Evolutionary conservation across 2,329 filamentous ascomycete species (phyloP).

Genomic region (Sporothrix luriei): DNA sequence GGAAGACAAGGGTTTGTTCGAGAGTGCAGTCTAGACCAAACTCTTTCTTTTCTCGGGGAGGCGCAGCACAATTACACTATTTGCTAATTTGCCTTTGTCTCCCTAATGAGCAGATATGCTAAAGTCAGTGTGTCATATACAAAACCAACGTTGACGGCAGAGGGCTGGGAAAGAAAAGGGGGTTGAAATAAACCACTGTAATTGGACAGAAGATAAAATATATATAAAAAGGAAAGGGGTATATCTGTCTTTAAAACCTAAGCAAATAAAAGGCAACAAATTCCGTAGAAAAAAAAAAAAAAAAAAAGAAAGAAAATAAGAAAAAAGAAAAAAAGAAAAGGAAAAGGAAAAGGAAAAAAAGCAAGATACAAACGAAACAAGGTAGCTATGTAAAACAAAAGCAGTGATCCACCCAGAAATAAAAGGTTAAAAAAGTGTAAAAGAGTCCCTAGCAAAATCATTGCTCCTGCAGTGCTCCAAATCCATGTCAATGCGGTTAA

Average conservation of each 20-base stretch:
- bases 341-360: neutral
- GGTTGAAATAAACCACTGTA: neutral
- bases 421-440: neutral
- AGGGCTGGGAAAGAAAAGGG: neutral
- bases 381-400: neutral
- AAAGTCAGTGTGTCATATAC: neutral
- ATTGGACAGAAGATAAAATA: neutral
- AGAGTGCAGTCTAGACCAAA: constrained; percentile 31
- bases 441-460: neutral
- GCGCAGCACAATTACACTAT: neutral
- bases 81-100: neutral
- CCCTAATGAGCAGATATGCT: neutral
- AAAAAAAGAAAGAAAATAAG: neutral
- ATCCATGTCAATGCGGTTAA: neutral
- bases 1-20: neutral
- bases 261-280: neutral
- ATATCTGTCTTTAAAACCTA: constrained; percentile 20
- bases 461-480: neutral
- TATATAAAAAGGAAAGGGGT: constrained; percentile 15
- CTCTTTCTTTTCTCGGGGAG: neutral
- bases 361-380: neutral
- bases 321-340: neutral
- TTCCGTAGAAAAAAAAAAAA: neutral
- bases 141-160: too few relatives aligned
- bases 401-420: neutral